phyloP scores from a whole-genome alignment of 2,329 filamentous ascomycete species.

The Fusarium clavum region DNA sequence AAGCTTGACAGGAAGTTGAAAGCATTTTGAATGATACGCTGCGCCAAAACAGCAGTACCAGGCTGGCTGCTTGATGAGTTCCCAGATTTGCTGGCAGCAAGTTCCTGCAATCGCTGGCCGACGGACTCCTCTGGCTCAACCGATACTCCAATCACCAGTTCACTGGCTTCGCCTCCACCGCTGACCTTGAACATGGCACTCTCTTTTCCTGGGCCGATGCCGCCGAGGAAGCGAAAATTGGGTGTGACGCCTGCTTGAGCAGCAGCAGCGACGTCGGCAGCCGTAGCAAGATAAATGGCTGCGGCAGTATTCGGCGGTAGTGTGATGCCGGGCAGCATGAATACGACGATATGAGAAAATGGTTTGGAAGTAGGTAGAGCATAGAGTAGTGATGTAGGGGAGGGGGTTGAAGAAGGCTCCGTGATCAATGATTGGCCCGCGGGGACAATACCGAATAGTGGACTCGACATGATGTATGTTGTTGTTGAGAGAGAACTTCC shows the following conservation, averaged over 20 bases:
- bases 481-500: neutral
- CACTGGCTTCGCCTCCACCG: conserved; percentile 52
- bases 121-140: conserved; percentile 83
- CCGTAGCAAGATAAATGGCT: conserved; percentile 84
- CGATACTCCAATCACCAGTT: conserved; percentile 83
- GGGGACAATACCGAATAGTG: conserved; percentile 70
- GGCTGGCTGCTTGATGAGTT: conserved; percentile 53
- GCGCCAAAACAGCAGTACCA: conserved; percentile 83
- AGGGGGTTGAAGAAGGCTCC: conserved; percentile 63
- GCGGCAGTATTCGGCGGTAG: conserved; percentile 83
- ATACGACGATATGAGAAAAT: conserved; percentile 88
- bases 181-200: conserved; percentile 87
- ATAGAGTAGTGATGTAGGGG: conserved; percentile 68
- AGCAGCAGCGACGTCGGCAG: conserved; percentile 54
- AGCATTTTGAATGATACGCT: conserved; percentile 94
- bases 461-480: conserved; percentile 33
- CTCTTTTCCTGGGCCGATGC: conserved; percentile 88
- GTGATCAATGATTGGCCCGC: conserved; percentile 69
- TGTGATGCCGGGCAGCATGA: conserved; percentile 81
- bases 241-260: conserved; percentile 57
- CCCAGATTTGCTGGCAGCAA: conserved; percentile 55
- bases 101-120: conserved; percentile 72
- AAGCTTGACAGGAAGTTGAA: conserved; percentile 97
- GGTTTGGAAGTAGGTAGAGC: conserved; percentile 59
- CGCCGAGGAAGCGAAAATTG: conserved; percentile 87